Evolutionary conservation across 768 basidiomycete genomes (phyloP).

Genomic region (Peribolospora kevripleyi): DNA sequence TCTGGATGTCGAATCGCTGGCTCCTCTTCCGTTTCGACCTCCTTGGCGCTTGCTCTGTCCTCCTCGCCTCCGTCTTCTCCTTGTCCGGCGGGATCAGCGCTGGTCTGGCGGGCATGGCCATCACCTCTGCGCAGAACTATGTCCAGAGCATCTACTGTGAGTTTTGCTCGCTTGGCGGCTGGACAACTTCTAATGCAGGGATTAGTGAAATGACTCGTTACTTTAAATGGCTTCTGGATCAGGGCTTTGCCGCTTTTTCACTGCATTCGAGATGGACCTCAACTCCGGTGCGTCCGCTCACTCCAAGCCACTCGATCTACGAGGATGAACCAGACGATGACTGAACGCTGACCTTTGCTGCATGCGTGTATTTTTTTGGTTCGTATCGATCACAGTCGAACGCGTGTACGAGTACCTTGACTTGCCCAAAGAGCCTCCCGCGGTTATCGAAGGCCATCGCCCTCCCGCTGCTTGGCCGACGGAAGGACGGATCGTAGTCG

Average conservation of each 20-base stretch:
- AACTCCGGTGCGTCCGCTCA: constrained; percentile 7
- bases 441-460: constrained; percentile 11
- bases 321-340: constrained; percentile 45
- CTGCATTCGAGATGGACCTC: constrained; percentile 14
- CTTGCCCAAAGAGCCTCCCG: constrained; percentile 7
- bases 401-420: constrained; percentile 17
- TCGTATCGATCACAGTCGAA: constrained; percentile 20
- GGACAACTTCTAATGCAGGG: no score
- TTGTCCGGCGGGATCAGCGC: constrained; percentile 32
- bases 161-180: not conserved
- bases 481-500: constrained; percentile 31
- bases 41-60: constrained; percentile 46
- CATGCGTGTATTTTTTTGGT: constrained; percentile 46
- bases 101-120: constrained; percentile 44
- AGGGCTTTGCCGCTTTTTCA: constrained; percentile 6
- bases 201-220: not conserved
- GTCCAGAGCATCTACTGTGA: constrained; percentile 3
- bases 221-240: constrained; percentile 23
- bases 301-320: constrained; percentile 38
- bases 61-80: constrained; percentile 42
- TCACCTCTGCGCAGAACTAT: constrained; percentile 31
- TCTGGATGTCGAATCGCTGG: constrained; percentile 14
- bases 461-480: constrained; percentile 26
- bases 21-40: constrained; percentile 11
- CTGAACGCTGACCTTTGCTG: constrained; percentile 39